Conservation (phyloP, 306 rosid species). For the Arachis stenosperma region DNA sequence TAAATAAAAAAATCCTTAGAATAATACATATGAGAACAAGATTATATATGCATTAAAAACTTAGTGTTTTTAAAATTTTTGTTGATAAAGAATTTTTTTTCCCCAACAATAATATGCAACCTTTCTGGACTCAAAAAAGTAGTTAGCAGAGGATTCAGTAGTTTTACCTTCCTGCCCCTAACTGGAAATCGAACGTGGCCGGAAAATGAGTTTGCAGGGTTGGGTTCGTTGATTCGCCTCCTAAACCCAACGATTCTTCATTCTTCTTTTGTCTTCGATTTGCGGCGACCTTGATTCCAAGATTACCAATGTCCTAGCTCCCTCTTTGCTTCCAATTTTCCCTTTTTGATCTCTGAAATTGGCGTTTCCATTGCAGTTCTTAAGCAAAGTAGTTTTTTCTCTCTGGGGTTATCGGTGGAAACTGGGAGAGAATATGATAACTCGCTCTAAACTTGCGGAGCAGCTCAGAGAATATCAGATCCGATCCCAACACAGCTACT, state of each 20-base stretch:
- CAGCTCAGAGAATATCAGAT: conserved; percentile 76
- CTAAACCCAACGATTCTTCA: neutral
- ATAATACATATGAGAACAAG: too few relatives aligned
- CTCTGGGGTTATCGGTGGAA: neutral
- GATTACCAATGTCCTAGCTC: neutral
- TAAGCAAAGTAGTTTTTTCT: neutral
- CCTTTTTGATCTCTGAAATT: neutral
- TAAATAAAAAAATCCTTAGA: too few relatives aligned
- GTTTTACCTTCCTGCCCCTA: neutral
- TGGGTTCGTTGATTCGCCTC: neutral
- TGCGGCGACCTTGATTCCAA: neutral
- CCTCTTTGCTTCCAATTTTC: neutral
- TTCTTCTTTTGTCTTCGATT: neutral
- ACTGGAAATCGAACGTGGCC: neutral
- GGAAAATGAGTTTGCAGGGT: neutral
- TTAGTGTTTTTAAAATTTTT: too few relatives aligned
- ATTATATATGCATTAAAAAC: too few relatives aligned
- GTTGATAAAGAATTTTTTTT: too few relatives aligned
- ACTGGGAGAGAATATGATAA: conserved; percentile 47
- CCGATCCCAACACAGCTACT: conserved; percentile 60
- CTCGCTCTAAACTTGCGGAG: conserved; percentile 65
- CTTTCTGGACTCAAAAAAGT: too few relatives aligned
- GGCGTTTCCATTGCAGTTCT: neutral
- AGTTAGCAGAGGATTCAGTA: too few relatives aligned
- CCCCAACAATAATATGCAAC: too few relatives aligned